Conservation (phyloP, 1,139 yeast species). For the Geotrichum carabidarum region DNA sequence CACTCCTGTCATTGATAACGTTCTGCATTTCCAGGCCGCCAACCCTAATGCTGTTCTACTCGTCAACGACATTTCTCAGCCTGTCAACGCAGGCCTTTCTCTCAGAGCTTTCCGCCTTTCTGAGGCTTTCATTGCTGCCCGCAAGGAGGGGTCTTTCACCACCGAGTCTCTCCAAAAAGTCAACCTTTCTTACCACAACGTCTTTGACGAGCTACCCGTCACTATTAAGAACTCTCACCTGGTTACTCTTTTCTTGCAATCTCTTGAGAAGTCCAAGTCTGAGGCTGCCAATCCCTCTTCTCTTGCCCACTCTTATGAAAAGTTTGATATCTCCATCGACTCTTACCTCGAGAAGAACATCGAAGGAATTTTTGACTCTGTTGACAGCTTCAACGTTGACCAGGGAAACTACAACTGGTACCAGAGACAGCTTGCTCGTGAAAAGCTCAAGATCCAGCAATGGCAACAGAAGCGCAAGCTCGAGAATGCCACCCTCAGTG, state of each 20-base stretch:
- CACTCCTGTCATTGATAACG: conserved; percentile 59
- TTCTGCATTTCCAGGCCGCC: conserved; percentile 57
- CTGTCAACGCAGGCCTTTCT: conserved; percentile 54
- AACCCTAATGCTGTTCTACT: conserved; percentile 64
- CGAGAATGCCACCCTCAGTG: conserved; percentile 58
- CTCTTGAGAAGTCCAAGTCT: conserved; percentile 27
- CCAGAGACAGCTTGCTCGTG: conserved; percentile 72
- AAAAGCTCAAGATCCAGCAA: conserved; percentile 61
- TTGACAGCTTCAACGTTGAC: conserved; percentile 75
- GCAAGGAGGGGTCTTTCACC: conserved; percentile 50
- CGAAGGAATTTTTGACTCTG: conserved; percentile 66
- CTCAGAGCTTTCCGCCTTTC: conserved; percentile 69
- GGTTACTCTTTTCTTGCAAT: conserved; percentile 42
- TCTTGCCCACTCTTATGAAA: conserved; percentile 31
- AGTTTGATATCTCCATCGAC: conserved; percentile 42
- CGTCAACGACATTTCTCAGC: conserved; percentile 69
- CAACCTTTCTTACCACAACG: conserved; percentile 60
- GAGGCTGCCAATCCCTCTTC: conserved; percentile 14
- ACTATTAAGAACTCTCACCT: conserved; percentile 57
- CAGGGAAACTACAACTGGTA: conserved; percentile 74
- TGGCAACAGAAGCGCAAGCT: conserved; percentile 70
- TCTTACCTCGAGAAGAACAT: conserved; percentile 45
- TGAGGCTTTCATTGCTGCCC: conserved; percentile 54
- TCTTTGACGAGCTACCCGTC: conserved; percentile 70
- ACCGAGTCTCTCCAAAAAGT: conserved; percentile 58